Evolutionary conservation across 306 rosid genomes (phyloP), one percentile per base, ranked within the genome.

Genomic region (Leucaena leucocephala): DNA sequence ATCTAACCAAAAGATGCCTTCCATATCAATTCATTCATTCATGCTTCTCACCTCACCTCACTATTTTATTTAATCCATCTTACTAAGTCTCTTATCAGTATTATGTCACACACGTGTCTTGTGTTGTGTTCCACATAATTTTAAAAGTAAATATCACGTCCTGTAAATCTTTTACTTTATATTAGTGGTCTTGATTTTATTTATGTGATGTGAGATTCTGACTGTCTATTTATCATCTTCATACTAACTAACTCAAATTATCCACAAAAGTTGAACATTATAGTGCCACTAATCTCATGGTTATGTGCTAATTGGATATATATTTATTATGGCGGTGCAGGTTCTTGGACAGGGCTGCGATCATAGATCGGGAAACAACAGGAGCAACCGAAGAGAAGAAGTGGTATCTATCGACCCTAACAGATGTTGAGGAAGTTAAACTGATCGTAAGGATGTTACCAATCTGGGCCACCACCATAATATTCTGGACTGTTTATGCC

Each of bases 351-450:
- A 92, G 81, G 81, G 98, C 95, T 16, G 93, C 97, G 61, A 88
- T 94, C 66, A 83, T 76, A 74, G 86, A 69, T 2, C 40, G 71
- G 4, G 85, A 77, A 49, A 43, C 15, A 1, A 35, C 12, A 1
- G 42, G 38, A 45, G 66, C 69, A 57, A 62, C 68, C 8, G 38
- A 10, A 52, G 72, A 75, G n/a, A 88, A 74, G 66, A 88, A 87
- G 78, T 92, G 98, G 97, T 68, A 72, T 13, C n/a, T 88, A 33
- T 86, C 91, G 12, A 92, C 91, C 59, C 78, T 92, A 80, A 91
- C 93, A 2, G 97, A 94, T 44, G 90, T 94, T 13, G 97, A 94
- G 78, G 98, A 94, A 79, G 97, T 92, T 4, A 94, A 94, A 79
- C 2, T 78, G 78, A 72, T 94, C 3, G 6, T 92, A 59, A 79